Conservation (phyloP, 805 yeast genomes). For the Wickerhamomyces rabaulensis region DNA sequence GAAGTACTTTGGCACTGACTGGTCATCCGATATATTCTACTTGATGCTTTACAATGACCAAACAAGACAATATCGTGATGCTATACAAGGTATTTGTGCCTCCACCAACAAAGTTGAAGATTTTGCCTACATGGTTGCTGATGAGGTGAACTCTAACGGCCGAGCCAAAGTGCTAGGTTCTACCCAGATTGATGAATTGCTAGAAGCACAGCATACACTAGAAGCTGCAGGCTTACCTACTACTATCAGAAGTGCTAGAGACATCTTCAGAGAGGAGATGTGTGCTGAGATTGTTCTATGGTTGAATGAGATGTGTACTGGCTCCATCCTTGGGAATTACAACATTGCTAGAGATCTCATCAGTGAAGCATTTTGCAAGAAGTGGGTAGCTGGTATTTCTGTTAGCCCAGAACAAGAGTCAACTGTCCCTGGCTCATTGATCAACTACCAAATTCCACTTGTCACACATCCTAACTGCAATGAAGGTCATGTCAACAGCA, state of each 20-base stretch:
- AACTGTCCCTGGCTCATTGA: slow-evolving; percentile 6
- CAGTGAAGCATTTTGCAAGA: slow-evolving; percentile 51
- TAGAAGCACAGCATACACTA: slow-evolving; percentile 50
- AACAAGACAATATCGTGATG: slow-evolving; percentile 68
- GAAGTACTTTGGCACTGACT: slow-evolving; percentile 40
- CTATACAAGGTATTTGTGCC: slow-evolving; percentile 54
- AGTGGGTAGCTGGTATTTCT: slow-evolving; percentile 54
- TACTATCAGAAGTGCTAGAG: slow-evolving; percentile 62
- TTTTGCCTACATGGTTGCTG: slow-evolving; percentile 70
- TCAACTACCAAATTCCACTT: slow-evolving; percentile 14
- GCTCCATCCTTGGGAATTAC: slow-evolving; percentile 48
- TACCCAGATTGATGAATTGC: slow-evolving; percentile 40
- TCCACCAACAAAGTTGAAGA: slow-evolving; percentile 60
- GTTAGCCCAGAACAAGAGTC: slow-evolving; percentile 1
- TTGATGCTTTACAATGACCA: slow-evolving; percentile 76
- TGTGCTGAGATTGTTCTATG: slow-evolving; percentile 66
- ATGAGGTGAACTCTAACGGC: slow-evolving; percentile 57
- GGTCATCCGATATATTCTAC: slow-evolving; percentile 41
- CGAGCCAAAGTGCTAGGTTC: slow-evolving; percentile 65
- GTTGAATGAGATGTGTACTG: slow-evolving; percentile 53
- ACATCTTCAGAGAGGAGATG: slow-evolving; percentile 75
- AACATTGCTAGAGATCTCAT: slow-evolving; percentile 42
- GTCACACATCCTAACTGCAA: slow-evolving; percentile 1
- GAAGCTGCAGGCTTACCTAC: slow-evolving; percentile 61
- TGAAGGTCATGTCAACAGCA: slow-evolving; percentile 15